A percentile compares a stretch with the other conserved stretches of the same genome.
Evolutionary conservation across 129 eudicot genomes (phyloP).

Genomic region (Logfia minima): DNA sequence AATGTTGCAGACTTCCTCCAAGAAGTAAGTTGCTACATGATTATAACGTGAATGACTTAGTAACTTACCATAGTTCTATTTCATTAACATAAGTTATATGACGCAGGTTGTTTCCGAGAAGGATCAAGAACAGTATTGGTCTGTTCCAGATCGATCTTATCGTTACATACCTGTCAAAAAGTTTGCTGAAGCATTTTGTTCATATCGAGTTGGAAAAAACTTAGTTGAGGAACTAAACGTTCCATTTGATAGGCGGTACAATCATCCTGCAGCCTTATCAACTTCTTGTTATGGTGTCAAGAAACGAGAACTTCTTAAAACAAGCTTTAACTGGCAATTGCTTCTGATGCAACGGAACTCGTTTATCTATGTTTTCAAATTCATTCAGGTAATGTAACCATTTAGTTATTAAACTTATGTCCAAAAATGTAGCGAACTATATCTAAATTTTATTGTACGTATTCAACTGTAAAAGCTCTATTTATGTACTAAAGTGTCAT

Average conservation of each 20-base stretch:
- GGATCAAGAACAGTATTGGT: constrained; percentile 97
- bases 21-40: constrained; percentile 60
- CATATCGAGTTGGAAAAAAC: constrained; percentile 61
- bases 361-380: constrained; percentile 85
- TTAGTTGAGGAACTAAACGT: constrained; percentile 56
- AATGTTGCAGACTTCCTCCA: constrained; percentile 97
- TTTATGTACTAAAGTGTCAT: neutral
- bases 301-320: constrained; percentile 72
- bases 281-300: constrained; percentile 69
- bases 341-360: constrained; percentile 89
- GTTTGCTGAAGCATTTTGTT: constrained; percentile 79
- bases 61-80: neutral
- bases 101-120: constrained; percentile 80
- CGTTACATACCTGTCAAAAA: constrained; percentile 66
- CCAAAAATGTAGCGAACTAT: neutral
- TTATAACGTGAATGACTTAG: constrained; percentile 7
- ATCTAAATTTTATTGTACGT: too few species aligned
- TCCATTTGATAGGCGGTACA: constrained; percentile 74
- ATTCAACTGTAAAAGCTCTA: neutral
- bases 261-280: constrained; percentile 96
- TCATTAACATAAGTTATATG: constrained; percentile 5
- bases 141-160: constrained; percentile 57
- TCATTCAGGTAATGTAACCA: constrained; percentile 69
- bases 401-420: neutral
- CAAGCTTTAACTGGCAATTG: constrained; percentile 79